Base-by-base conservation (phyloP, 139 green algal genomes). In the Chlamydomonas applanata region DNA sequence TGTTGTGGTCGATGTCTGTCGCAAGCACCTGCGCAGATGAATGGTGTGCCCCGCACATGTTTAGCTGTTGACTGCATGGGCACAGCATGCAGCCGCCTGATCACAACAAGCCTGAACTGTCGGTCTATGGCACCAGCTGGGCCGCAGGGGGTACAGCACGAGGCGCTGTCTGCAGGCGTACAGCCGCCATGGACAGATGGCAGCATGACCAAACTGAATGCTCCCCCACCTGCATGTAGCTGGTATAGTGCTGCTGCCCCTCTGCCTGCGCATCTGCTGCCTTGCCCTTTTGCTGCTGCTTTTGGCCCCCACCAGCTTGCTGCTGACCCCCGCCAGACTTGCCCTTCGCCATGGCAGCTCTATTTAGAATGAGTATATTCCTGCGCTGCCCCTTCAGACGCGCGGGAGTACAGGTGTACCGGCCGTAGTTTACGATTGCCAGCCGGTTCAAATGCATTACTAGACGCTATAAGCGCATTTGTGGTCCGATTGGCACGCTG, bases 1-100 rank as follows among this genome's bases (percentile, higher is more conserved):
- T 79, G 17, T 82, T 86, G 72, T 91, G 85, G 72, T 85, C 86
- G 9, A 88, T 88, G 60, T 97, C 92, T 2, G 76, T 46, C 0
- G 71, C 44, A 20, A 86, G 62, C 2, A 86, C 76, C 81, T 86
- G 75, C 3, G 27, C 25, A 45, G 40, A 9, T 27, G 4, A 11
- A 29, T 19, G 53, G 13, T 62, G 53, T 27, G 53, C 53, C 22
- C 40, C n/a, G n/a, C n/a, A n/a, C n/a, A n/a, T n/a, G n/a, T n/a
- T n/a, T n/a, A n/a, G n/a, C n/a, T n/a, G n/a, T n/a, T n/a, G n/a
- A n/a, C n/a, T n/a, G 13, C 45, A 54, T 16, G 45, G 45, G 16
- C 45, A 24, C 45, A 13, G 45, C 45, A 24, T 54, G 45, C 45
- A n/a, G n/a, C 45, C 45, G 45, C 45, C 45, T 24, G 13, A 54